These are phyloP conservation scores for Ustilago xerochloae DNA, from an alignment of 1,284 basidiomycete species.

Conservation along the genomic window DNA sequence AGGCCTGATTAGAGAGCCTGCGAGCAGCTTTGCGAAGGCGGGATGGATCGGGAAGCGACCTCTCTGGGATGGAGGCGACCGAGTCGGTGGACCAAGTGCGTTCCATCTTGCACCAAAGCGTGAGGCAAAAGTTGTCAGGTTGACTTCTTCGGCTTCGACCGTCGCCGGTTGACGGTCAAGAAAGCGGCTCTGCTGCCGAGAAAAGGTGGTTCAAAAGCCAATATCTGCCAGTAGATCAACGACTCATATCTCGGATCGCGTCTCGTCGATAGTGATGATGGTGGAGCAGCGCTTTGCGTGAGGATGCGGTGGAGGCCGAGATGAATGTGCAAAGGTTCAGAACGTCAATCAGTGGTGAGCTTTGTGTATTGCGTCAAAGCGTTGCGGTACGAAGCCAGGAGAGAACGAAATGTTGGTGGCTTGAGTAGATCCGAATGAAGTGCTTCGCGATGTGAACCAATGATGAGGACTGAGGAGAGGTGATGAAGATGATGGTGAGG, in stretches of 20 bases:
- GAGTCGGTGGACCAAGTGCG: slow-evolving; percentile 52
- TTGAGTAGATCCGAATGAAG: too few species aligned
- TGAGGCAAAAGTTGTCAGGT: too few species aligned
- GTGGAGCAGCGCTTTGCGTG: neutral
- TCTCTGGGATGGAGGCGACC: slow-evolving; percentile 32
- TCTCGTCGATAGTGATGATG: neutral
- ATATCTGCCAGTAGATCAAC: neutral
- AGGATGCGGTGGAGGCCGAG: neutral
- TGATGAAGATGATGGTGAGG: neutral
- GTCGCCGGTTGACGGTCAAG: neutral
- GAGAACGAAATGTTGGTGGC: too few species aligned
- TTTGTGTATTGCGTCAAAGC: neutral
- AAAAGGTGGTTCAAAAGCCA: neutral
- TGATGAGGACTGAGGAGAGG: too few species aligned
- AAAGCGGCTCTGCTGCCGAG: neutral
- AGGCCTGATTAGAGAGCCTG: slow-evolving; percentile 44
- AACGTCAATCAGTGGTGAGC: too few species aligned
- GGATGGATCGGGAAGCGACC: slow-evolving; percentile 32
- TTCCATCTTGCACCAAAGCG: slow-evolving; percentile 20
- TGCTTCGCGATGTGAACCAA: too few species aligned
- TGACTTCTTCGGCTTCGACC: neutral
- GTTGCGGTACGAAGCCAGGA: neutral
- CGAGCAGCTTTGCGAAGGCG: slow-evolving; percentile 43
- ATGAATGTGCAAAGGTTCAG: neutral
- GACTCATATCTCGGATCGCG: neutral